Conservation (phyloP, 805 yeast genomes). For the Schwanniomyces polymorphus region DNA sequence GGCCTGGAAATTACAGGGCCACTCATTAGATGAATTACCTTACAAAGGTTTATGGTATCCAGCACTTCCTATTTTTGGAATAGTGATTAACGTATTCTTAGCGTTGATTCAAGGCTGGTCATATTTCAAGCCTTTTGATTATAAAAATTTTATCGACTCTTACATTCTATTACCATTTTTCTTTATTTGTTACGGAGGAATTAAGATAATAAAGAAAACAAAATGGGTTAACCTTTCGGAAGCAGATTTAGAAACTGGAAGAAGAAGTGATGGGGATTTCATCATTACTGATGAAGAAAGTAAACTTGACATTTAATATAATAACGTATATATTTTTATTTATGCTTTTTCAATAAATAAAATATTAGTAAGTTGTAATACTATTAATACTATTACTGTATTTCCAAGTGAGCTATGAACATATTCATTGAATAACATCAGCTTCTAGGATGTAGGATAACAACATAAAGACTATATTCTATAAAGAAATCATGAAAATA, state of each 20-base stretch:
- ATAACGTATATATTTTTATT: no score
- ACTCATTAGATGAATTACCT: conserved; percentile 32
- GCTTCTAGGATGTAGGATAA: no score
- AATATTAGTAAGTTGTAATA: no score
- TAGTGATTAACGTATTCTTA: conserved; percentile 50
- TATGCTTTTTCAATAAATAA: no score
- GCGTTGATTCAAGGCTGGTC: conserved; percentile 70
- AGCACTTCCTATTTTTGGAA: conserved; percentile 46
- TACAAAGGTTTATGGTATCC: conserved; percentile 50
- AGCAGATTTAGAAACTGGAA: conserved; percentile 53
- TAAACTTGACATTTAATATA: background rate
- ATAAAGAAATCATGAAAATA: no score
- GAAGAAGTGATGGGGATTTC: conserved; percentile 37
- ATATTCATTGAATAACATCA: no score
- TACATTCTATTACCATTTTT: conserved; percentile 64
- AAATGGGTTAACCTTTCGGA: conserved; percentile 42
- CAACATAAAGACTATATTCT: no score
- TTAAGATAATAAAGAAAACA: conserved; percentile 38
- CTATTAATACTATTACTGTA: no score
- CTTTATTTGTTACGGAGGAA: conserved; percentile 37
- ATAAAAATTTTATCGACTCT: conserved; percentile 50
- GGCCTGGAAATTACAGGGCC: conserved; percentile 39
- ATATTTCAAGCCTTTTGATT: conserved; percentile 56
- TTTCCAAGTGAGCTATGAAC: no score
- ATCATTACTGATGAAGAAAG: background rate